Base-by-base conservation (phyloP, 768 basidiomycete genomes). In the Leccinum disarticulatum region DNA sequence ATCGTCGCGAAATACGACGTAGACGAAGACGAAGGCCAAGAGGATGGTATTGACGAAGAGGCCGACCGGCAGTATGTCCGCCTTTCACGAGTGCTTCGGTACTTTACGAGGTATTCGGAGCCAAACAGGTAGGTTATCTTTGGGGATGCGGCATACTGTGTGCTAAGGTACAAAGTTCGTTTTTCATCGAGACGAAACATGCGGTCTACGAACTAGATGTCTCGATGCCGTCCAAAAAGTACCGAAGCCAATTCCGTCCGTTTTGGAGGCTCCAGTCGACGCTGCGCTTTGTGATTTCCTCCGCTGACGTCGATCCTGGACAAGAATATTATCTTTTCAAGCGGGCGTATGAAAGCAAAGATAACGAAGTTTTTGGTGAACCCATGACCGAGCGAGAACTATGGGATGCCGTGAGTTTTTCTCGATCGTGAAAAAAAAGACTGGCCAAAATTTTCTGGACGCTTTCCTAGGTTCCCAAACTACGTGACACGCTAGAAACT, bases 1-100 rank as follows among this genome's bases (percentile, higher is more conserved):
- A 82, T 83, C 1, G 64, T 69, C 11, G 76, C 85, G 0, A 74
- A 75, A 35, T 80, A 79, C 49, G 75, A 76, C 15, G 75, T 79
- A 43, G 85, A 87, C 4, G 87, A 89, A 56, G 87, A 87, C 55
- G 83, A 80, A 22, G 87, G 81, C 0, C 83, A 87, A 58, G 83
- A 87, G 33, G 86, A 83, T 50, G 81, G 71, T 6, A 60, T 73
- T 1, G 75, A 68, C 13, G 72, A 72, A 27, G 76, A 69, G 4
- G 72, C 68, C 10, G 68, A 72, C 28, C 59, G 60, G 5, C 75
- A 79, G 49, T 78, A 77, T 49, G 66, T 90, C 41, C 74, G 77
- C 19, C 75, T 87, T 50, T 74, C 78, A 6, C 70, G 76, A 1
- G 78, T 91, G 27, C 62, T 81, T 17, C 64, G 78, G 14, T 85